Conservation (phyloP, 176 grass and related monocot genomes). For the Juncus inflexus region DNA sequence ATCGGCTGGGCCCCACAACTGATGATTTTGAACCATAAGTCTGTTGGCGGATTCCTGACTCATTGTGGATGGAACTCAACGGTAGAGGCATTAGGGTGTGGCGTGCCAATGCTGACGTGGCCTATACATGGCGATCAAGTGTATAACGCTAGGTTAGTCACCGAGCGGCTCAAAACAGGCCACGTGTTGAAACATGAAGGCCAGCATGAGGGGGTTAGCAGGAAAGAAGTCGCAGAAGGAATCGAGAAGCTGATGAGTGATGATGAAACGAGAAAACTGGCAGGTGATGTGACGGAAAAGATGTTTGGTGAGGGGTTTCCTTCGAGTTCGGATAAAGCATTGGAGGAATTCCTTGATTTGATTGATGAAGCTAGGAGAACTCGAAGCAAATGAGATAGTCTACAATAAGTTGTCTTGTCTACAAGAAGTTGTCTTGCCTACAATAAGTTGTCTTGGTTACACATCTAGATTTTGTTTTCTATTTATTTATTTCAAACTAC, state of each 20-base stretch:
- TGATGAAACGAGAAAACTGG: slow-evolving; percentile 14
- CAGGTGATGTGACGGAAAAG: not conserved
- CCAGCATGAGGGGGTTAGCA: slow-evolving; percentile 11
- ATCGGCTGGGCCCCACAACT: slow-evolving; percentile 38
- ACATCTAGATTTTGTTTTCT: too few relatives aligned
- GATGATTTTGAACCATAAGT: slow-evolving; percentile 32
- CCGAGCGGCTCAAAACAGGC: slow-evolving; percentile 45
- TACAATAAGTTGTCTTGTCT: too few relatives aligned
- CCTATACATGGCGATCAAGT: slow-evolving; percentile 75
- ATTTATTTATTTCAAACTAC: too few relatives aligned
- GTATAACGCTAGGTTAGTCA: slow-evolving; percentile 51
- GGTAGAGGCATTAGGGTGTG: slow-evolving; percentile 51
- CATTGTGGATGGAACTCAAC: slow-evolving; percentile 92
- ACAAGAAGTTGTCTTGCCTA: too few relatives aligned
- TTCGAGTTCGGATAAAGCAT: slow-evolving; percentile 14
- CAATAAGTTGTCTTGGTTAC: too few relatives aligned
- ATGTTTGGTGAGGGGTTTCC: slow-evolving; percentile 22
- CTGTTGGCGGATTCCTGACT: slow-evolving; percentile 42
- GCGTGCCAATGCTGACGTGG: slow-evolving; percentile 56
- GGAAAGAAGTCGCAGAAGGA: slow-evolving; percentile 19
- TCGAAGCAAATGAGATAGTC: too few relatives aligned
- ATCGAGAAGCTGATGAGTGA: slow-evolving; percentile 31
- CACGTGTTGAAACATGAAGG: slow-evolving; percentile 11
- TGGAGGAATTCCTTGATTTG: slow-evolving; percentile 36
- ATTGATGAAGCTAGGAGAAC: slow-evolving; percentile 5